A percentile compares a stretch with the other conserved stretches of the same genome.
These are phyloP conservation scores for Microsporum canis DNA, from an alignment of 2,329 filamentous ascomycete species.

Conservation along the genomic window DNA sequence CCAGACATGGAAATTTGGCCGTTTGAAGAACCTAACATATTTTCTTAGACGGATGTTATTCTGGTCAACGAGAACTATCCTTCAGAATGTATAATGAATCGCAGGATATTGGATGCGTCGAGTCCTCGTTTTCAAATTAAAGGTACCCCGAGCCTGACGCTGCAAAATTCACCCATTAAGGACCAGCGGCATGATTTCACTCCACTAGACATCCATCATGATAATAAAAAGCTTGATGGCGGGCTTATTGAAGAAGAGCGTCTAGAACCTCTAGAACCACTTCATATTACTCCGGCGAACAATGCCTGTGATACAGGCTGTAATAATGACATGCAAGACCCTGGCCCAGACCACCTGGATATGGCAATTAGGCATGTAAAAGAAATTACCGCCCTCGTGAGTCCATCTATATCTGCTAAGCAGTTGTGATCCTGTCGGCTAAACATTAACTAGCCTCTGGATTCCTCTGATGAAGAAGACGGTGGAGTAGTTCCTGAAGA, in stretches of 20 bases:
- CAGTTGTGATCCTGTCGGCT: background rate
- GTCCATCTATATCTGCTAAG: background rate
- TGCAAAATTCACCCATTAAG: background rate
- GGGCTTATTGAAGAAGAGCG: background rate
- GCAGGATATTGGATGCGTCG: slow-evolving; percentile 46
- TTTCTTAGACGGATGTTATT: slow-evolving; percentile 21
- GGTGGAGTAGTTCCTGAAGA: background rate
- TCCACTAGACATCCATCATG: background rate
- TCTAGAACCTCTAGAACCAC: background rate
- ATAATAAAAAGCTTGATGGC: background rate
- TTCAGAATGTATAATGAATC: slow-evolving; percentile 54
- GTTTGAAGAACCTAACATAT: slow-evolving; percentile 13
- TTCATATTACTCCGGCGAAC: background rate
- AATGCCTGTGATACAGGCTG: background rate
- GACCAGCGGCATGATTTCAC: background rate
- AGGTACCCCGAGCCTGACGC: slow-evolving; percentile 13
- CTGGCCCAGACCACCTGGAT: background rate
- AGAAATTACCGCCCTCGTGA: background rate
- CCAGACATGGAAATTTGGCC: background rate
- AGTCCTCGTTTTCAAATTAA: slow-evolving; percentile 41
- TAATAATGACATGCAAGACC: background rate
- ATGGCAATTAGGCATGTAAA: background rate
- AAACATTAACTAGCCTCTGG: background rate
- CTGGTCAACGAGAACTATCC: slow-evolving; percentile 62
- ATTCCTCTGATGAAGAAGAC: slow-evolving; percentile 22